phyloP scores from a whole-genome alignment of 768 basidiomycete species.

The Boletus vinaceobasis region DNA sequence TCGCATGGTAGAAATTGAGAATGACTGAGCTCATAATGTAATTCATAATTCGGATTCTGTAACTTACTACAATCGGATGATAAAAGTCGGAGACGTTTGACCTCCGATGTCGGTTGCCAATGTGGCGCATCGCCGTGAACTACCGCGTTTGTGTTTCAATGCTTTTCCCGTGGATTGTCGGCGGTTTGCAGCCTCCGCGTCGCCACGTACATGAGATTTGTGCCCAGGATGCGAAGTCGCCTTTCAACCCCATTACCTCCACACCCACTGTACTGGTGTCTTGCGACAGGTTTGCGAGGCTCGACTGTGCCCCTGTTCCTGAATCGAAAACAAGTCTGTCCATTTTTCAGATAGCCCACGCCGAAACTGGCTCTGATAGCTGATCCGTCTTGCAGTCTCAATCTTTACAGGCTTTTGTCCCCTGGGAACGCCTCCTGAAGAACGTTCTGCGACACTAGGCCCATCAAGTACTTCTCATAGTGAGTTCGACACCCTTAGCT shows the following conservation, averaged over 20 bases:
- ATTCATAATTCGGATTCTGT: background rate
- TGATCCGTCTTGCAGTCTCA: background rate
- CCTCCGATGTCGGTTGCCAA: conserved; percentile 20
- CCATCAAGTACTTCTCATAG: background rate
- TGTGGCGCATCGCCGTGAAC: background rate
- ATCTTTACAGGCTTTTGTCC: background rate
- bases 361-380: background rate
- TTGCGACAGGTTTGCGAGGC: background rate
- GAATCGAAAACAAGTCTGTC: conserved; percentile 11
- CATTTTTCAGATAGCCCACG: background rate
- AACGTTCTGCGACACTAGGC: background rate
- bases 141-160: background rate
- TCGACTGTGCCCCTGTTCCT: background rate
- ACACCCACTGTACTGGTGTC: background rate
- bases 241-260: conserved; percentile 1
- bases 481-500: conserved; percentile 3
- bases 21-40: background rate
- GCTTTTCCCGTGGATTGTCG: conserved; percentile 12
- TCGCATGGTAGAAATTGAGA: background rate
- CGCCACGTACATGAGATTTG: conserved; percentile 8
- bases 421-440: background rate
- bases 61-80: conserved; percentile 6
- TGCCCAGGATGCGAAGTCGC: background rate
- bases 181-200: conserved; percentile 18
- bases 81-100: conserved; percentile 24